Conservation (phyloP, 73 alveolate genomes). For the Vitrella brassicaformis region DNA sequence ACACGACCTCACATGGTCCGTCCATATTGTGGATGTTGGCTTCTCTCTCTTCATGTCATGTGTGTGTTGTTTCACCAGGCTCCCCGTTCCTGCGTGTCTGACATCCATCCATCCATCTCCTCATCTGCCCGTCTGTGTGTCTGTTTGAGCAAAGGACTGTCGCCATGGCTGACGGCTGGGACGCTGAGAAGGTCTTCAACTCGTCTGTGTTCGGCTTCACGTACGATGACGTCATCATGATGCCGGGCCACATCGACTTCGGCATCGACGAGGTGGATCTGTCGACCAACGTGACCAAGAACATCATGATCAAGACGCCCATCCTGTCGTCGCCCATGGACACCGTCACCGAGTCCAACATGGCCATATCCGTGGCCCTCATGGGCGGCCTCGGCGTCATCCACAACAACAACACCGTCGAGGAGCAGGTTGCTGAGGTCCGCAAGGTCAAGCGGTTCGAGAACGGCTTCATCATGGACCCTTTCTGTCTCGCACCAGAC, state of each 20-base stretch:
- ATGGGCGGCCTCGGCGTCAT: conserved; percentile 24
- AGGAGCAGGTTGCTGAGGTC: conserved; percentile 23
- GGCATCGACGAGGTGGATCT: conserved; percentile 29
- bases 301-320: conserved; percentile 36
- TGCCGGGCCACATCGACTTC: conserved; percentile 47
- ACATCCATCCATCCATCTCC: too few relatives aligned
- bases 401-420: conserved; percentile 9
- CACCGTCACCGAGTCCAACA: conserved; percentile 44
- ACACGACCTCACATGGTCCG: too few relatives aligned
- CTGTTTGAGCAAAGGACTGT: too few relatives aligned
- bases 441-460: conserved; percentile 22
- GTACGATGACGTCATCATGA: conserved; percentile 40
- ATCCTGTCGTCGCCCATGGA: conserved; percentile 48
- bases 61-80: too few relatives aligned
- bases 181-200: neutral
- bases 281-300: conserved; percentile 5
- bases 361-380: conserved; percentile 48
- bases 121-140: too few relatives aligned
- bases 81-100: too few relatives aligned
- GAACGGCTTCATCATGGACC: conserved; percentile 16
- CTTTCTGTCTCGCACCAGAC: conserved; percentile 3
- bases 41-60: too few relatives aligned
- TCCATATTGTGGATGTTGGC: too few relatives aligned
- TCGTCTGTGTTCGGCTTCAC: conserved; percentile 27
- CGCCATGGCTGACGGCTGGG: neutral